phyloP scores from a whole-genome alignment of 805 yeast genomes.

The Zygosaccharomyces bailii region DNA sequence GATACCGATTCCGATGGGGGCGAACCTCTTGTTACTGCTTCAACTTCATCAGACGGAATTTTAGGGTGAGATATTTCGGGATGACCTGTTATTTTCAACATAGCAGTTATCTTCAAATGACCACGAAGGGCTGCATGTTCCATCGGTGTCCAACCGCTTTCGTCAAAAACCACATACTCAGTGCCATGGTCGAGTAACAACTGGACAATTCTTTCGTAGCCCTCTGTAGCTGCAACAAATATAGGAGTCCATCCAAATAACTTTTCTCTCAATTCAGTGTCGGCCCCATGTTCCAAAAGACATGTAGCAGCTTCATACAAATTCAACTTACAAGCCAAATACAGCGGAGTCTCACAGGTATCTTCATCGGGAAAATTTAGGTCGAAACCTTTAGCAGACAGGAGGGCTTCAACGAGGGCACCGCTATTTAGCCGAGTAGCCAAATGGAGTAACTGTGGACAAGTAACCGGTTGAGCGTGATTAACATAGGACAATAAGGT shows the following conservation, averaged over 20 bases:
- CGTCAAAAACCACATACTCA: constrained; percentile 56
- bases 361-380: constrained; percentile 60
- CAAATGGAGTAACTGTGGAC: constrained; percentile 57
- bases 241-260: constrained; percentile 94
- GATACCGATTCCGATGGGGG: background rate
- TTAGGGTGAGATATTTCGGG: constrained; percentile 26
- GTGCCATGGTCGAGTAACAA: constrained; percentile 54
- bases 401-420: constrained; percentile 50
- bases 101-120: constrained; percentile 64
- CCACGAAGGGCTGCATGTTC: constrained; percentile 94
- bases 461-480: constrained; percentile 39
- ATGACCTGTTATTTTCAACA: constrained; percentile 40
- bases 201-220: constrained; percentile 55
- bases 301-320: constrained; percentile 48
- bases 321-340: constrained; percentile 69
- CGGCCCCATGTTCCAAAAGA: constrained; percentile 59
- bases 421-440: constrained; percentile 60
- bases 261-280: constrained; percentile 69
- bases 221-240: constrained; percentile 87
- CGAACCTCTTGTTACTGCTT: background rate
- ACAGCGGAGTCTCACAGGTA: constrained; percentile 76
- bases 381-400: constrained; percentile 55
- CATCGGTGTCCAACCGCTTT: constrained; percentile 96
- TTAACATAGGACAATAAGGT: constrained; percentile 50
- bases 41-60: constrained; percentile 11